Conservation (phyloP, 805 yeast genomes). For the Teunomyces funiuensis region DNA sequence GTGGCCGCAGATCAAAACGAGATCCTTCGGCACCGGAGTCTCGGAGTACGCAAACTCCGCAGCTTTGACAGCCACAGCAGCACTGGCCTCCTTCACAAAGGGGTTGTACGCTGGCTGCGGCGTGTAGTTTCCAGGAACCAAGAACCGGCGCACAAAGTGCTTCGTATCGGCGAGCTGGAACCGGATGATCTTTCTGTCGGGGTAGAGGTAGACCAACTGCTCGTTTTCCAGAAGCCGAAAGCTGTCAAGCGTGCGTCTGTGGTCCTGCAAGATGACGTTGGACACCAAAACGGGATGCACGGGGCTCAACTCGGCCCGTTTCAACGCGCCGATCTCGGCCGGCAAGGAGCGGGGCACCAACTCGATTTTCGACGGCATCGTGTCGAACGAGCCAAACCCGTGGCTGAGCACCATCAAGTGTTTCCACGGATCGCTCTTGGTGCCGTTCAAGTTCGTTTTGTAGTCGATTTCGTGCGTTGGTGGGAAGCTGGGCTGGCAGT, state of each 20-base stretch:
- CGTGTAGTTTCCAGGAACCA: constrained; percentile 34
- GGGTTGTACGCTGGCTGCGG: constrained; percentile 24
- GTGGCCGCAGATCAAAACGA: constrained; percentile 68
- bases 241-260: constrained; percentile 9
- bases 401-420: constrained; percentile 56
- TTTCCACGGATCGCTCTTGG: constrained; percentile 53
- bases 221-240: constrained; percentile 7
- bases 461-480: constrained; percentile 41
- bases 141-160: constrained; percentile 41
- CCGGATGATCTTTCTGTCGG: constrained; percentile 49
- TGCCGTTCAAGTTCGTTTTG: constrained; percentile 40
- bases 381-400: constrained; percentile 29
- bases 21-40: constrained; percentile 18
- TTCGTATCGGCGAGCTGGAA: constrained; percentile 29
- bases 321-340: constrained; percentile 34
- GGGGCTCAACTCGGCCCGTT: constrained; percentile 37
- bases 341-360: constrained; percentile 44
- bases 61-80: not conserved
- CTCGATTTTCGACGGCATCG: constrained; percentile 55
- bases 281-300: constrained; percentile 52
- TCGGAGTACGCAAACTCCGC: constrained; percentile 10
- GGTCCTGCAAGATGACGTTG: constrained; percentile 36
- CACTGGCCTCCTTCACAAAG: constrained; percentile 8
- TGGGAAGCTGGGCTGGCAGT: constrained; percentile 48
- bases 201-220: constrained; percentile 48